These are phyloP conservation scores for Fusarium poae DNA, from an alignment of 2,329 filamentous ascomycete genomes.

Conservation along the genomic window DNA sequence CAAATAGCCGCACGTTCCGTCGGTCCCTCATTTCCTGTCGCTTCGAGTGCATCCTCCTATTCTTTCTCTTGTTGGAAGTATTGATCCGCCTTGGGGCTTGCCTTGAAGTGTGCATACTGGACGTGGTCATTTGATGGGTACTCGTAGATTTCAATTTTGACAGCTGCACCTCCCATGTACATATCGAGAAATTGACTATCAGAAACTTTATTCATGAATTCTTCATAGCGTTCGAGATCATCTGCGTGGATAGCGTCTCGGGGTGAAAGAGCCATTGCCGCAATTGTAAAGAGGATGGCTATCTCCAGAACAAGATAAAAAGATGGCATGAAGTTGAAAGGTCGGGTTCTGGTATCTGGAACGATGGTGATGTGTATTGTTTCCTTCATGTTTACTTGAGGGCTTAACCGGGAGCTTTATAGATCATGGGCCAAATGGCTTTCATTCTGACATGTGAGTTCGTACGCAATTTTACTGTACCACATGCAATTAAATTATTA, in stretches of 20 bases:
- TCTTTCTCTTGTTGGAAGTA: not conserved
- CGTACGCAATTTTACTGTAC: too few relatives aligned
- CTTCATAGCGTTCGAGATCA: not conserved
- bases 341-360: not conserved
- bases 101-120: not conserved
- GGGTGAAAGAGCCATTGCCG: accelerated
- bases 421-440: not conserved
- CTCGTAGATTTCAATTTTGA: not conserved
- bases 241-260: not conserved
- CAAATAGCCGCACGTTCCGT: not conserved
- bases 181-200: not conserved
- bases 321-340: accelerated
- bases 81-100: not conserved
- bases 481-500: not conserved
- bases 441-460: not conserved
- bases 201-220: not conserved
- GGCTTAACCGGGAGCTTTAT: not conserved
- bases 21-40: not conserved
- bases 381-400: not conserved
- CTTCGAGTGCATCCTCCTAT: not conserved
- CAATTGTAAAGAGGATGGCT: accelerated
- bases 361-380: too few relatives aligned
- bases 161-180: not conserved
- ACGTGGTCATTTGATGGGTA: not conserved
- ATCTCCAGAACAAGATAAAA: accelerated